Evolutionary conservation across 805 yeast species (phyloP).

Genomic region (Blastobotrys robertii): DNA sequence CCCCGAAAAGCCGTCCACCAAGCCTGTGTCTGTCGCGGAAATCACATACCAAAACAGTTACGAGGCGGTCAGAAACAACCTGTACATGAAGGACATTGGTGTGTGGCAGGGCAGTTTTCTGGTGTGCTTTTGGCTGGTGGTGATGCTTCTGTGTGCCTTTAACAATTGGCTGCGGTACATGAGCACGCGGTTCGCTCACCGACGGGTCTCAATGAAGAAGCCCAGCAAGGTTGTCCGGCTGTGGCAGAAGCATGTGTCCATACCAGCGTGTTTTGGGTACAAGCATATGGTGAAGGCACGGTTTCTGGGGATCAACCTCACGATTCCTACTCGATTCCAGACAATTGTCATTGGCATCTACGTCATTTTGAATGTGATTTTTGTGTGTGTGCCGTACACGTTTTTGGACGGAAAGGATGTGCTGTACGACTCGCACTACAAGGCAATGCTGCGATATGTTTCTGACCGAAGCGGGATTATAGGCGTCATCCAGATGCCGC

Average conservation of each 20-base stretch:
- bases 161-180: constrained; percentile 7
- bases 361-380: constrained; percentile 28
- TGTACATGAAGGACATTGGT: constrained; percentile 21
- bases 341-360: constrained; percentile 34
- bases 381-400: constrained; percentile 24
- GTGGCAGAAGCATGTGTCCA: constrained; percentile 22
- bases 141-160: constrained; percentile 12
- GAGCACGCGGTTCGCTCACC: constrained; percentile 16
- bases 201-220: constrained; percentile 16
- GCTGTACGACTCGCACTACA: constrained; percentile 25
- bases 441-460: constrained; percentile 32
- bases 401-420: constrained; percentile 30
- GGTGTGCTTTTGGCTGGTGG: constrained; percentile 23
- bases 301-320: constrained; percentile 17
- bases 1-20: constrained; percentile 4
- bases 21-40: constrained; percentile 9
- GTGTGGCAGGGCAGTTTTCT: constrained; percentile 26
- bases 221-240: constrained; percentile 12
- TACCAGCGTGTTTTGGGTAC: constrained; percentile 30
- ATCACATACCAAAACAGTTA: constrained; percentile 4
- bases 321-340: constrained; percentile 48
- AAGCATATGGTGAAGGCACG: constrained; percentile 23
- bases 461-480: constrained; percentile 51
- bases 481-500: constrained; percentile 39
- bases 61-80: constrained; percentile 10